These are phyloP conservation scores for Magnaporthales sp. DNA, from an alignment of 2,329 filamentous ascomycete genomes.

Conservation along the genomic window DNA sequence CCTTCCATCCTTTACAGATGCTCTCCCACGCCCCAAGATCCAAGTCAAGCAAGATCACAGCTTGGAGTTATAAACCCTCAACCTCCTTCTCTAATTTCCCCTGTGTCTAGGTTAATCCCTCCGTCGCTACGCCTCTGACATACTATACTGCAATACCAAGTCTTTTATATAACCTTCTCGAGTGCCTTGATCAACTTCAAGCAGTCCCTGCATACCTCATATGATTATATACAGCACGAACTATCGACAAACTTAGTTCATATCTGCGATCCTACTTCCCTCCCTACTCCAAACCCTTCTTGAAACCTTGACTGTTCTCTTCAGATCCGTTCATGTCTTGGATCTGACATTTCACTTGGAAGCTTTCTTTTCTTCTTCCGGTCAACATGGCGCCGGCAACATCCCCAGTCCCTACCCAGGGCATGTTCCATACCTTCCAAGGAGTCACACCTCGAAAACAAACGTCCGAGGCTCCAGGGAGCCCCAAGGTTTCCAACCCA, in stretches of 20 bases:
- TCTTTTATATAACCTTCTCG: not conserved
- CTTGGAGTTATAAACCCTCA: not conserved
- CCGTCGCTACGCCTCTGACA: not conserved
- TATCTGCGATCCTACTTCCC: not conserved
- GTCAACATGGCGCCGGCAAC: slow-evolving; percentile 33
- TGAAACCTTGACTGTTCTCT: not conserved
- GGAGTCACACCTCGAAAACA: slow-evolving; percentile 43
- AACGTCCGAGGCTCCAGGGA: slow-evolving; percentile 30
- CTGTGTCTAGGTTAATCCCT: not conserved
- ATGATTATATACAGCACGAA: not conserved
- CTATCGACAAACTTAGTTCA: not conserved
- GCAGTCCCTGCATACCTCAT: not conserved
- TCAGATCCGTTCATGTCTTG: not conserved
- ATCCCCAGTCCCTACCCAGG: slow-evolving; percentile 34
- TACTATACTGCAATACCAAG: not conserved
- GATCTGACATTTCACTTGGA: not conserved
- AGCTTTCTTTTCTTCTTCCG: slow-evolving; percentile 4
- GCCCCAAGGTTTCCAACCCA: slow-evolving; percentile 24
- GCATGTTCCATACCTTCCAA: slow-evolving; percentile 46
- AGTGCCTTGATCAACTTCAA: not conserved
- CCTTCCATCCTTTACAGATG: not conserved
- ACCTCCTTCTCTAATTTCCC: not conserved
- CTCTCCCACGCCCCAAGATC: not conserved
- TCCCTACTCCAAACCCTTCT: not conserved
- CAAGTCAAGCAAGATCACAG: not conserved